Conservation (phyloP, 176 grass and related monocot genomes). For the Avena atlantica region DNA sequence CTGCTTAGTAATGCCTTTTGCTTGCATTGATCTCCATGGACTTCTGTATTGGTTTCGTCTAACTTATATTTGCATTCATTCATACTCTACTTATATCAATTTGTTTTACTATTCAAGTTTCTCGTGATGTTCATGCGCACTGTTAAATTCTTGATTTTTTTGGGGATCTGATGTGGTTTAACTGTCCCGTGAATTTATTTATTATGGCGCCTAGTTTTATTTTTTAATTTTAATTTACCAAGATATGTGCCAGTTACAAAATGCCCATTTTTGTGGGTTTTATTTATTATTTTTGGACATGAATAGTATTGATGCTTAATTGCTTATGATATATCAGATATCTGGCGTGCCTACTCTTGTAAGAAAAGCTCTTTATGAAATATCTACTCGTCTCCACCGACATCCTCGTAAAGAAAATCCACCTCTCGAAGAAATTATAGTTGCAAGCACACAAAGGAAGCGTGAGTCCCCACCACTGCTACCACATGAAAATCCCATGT, state of each 20-base stretch:
- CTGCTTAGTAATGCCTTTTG: conserved; percentile 29
- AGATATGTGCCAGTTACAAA: neutral
- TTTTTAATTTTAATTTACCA: conserved; percentile 18
- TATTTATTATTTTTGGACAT: conserved; percentile 28
- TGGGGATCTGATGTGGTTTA: conserved; percentile 14
- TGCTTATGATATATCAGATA: conserved; percentile 64
- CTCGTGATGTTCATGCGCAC: conserved; percentile 6
- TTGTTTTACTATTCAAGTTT: conserved; percentile 21
- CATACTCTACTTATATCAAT: conserved; percentile 30
- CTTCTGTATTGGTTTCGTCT: conserved; percentile 22
- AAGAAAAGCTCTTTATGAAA: conserved; percentile 88
- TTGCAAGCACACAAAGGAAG: conserved; percentile 79
- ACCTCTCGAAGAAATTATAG: conserved; percentile 90
- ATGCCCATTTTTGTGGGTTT: conserved; percentile 33
- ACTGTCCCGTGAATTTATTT: neutral
- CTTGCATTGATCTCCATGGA: conserved; percentile 19
- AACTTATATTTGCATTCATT: conserved; percentile 41
- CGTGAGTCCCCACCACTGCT: conserved; percentile 49
- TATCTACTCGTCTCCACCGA: conserved; percentile 89
- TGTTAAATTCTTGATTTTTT: neutral
- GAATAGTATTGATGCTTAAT: conserved; percentile 27
- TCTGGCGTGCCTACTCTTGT: conserved; percentile 77
- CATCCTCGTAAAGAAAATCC: conserved; percentile 91
- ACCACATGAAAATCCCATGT: conserved; percentile 55
- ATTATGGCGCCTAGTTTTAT: conserved; percentile 14